These are phyloP conservation scores for Sporothrix luriei DNA, from an alignment of 2,329 filamentous ascomycete genomes.

Conservation along the genomic window DNA sequence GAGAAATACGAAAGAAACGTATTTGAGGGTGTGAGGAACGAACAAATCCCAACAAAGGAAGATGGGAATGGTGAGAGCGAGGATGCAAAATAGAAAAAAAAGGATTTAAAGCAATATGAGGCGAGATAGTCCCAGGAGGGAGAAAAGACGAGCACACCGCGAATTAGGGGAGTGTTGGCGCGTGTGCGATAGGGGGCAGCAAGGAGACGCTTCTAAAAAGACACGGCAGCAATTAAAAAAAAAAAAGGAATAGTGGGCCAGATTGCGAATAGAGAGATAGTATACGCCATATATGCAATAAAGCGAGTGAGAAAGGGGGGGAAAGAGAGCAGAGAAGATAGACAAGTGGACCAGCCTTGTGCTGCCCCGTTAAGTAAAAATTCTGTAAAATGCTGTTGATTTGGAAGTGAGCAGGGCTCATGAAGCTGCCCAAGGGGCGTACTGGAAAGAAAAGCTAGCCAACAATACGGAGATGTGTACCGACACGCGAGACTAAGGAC, in stretches of 20 bases:
- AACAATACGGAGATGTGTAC: background rate
- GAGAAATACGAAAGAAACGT: constrained; percentile 3
- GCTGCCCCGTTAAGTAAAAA: constrained; percentile 1
- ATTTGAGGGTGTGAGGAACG: background rate
- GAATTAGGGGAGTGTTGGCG: constrained; percentile 14
- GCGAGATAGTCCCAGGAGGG: constrained; percentile 6
- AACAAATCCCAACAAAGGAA: constrained; percentile 12
- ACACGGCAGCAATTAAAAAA: constrained; percentile 29
- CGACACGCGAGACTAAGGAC: too few species aligned
- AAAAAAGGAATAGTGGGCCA: constrained; percentile 13
- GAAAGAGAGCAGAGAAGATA: background rate
- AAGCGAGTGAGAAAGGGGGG: constrained; percentile 3
- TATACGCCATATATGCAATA: constrained; percentile 4
- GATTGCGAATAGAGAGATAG: background rate
- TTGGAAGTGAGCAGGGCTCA: constrained; percentile 3
- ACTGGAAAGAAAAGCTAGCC: background rate
- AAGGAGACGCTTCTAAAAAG: constrained; percentile 25
- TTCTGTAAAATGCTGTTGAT: constrained; percentile 7
- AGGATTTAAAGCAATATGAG: background rate
- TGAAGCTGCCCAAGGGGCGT: background rate
- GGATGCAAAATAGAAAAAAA: background rate
- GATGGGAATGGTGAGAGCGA: background rate
- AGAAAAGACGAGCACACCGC: constrained; percentile 18
- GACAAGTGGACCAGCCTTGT: background rate
- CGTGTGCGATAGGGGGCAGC: constrained; percentile 26